A percentile compares a stretch with the other conserved stretches of the same genome.
Evolutionary conservation across 768 basidiomycete species (phyloP).

Genomic region (Suillus plorans): DNA sequence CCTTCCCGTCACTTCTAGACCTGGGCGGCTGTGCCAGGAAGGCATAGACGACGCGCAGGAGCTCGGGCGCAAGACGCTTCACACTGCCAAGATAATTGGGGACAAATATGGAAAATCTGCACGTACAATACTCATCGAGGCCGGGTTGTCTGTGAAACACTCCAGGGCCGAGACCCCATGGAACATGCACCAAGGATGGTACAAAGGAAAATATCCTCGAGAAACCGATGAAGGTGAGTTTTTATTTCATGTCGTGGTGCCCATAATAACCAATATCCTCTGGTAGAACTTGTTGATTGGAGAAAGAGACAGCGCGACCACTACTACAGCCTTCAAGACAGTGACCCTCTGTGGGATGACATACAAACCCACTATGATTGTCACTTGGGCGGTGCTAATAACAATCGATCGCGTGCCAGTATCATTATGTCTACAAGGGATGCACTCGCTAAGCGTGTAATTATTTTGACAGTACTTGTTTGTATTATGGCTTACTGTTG

Average conservation of each 20-base stretch:
- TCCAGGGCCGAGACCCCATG: conserved; percentile 1
- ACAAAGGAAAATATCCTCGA: neutral
- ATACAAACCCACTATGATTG: neutral
- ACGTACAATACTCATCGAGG: neutral
- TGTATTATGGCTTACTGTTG: neutral
- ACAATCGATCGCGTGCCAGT: neutral
- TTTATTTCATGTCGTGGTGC: neutral
- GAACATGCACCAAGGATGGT: conserved; percentile 10
- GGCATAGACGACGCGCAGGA: neutral
- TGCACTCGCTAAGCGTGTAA: neutral
- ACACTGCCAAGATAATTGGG: neutral
- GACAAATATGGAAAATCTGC: conserved; percentile 5
- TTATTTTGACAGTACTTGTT: neutral
- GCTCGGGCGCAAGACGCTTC: neutral
- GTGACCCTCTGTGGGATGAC: neutral
- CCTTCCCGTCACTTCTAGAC: neutral
- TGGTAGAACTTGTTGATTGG: neutral
- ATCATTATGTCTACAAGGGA: neutral
- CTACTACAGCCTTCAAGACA: neutral
- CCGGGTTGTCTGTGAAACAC: conserved; percentile 1
- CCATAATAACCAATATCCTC: neutral
- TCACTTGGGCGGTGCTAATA: neutral
- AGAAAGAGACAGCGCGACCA: neutral
- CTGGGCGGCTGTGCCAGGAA: neutral
- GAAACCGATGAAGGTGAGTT: neutral